These are phyloP conservation scores for Xylariales sp. DNA, from an alignment of 2,329 filamentous ascomycete species.

Conservation along the genomic window DNA sequence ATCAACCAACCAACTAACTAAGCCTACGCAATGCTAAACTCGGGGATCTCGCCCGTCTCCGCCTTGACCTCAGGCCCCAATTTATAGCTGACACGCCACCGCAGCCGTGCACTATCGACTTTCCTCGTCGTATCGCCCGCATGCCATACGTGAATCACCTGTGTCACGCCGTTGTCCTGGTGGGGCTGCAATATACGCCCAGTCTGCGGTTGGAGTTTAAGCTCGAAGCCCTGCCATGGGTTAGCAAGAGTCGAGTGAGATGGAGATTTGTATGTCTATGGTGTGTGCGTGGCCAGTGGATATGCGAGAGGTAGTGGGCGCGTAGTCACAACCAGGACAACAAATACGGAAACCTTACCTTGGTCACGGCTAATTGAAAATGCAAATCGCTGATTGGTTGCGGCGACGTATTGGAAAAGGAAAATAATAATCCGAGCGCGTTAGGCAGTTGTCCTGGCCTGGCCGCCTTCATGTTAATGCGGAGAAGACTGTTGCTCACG, in stretches of 20 bases:
- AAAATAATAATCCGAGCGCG: conserved; percentile 76
- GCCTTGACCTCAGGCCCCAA: conserved; percentile 74
- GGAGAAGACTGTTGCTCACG: conserved; percentile 76
- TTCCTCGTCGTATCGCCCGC: conserved; percentile 75
- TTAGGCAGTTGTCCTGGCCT: conserved; percentile 65
- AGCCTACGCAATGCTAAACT: conserved; percentile 76
- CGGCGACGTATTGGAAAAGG: conserved; percentile 84
- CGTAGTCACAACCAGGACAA: neutral
- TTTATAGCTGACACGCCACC: conserved; percentile 88
- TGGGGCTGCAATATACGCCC: conserved; percentile 81
- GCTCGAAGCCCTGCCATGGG: conserved; percentile 74
- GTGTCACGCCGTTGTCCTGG: conserved; percentile 79
- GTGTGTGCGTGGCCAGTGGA: too few relatives aligned
- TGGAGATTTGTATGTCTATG: conserved; percentile 19
- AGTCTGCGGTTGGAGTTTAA: conserved; percentile 87
- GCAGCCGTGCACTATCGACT: conserved; percentile 85
- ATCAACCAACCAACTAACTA: conserved; percentile 1
- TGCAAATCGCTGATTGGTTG: conserved; percentile 82
- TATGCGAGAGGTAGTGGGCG: neutral
- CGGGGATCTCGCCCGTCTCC: conserved; percentile 86
- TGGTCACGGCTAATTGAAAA: conserved; percentile 93
- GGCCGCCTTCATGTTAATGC: conserved; percentile 78
- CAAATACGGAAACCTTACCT: conserved; percentile 65
- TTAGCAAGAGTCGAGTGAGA: conserved; percentile 1
- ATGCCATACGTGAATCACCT: conserved; percentile 80